Conservation (phyloP, 176 grass and related monocot genomes). For the Cenchrus fungigraminus region DNA sequence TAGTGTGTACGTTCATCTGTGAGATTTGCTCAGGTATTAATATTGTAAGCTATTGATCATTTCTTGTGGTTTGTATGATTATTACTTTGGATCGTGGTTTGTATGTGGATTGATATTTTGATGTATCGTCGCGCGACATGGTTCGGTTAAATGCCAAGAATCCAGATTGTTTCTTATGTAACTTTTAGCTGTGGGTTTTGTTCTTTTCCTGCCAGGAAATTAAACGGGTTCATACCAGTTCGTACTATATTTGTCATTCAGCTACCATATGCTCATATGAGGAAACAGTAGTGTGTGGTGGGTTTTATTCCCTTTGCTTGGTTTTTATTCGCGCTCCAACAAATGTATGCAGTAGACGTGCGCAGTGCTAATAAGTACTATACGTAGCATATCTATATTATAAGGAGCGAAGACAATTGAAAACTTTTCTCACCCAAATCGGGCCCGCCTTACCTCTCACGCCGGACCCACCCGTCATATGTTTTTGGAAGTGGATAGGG, state of each 20-base stretch:
- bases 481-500: too few relatives aligned
- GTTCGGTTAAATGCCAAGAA: conserved; percentile 41
- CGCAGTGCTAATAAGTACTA: neutral
- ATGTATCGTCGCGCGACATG: neutral
- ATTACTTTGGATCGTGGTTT: neutral
- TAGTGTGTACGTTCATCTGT: neutral
- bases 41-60: conserved; percentile 10
- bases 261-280: conserved; percentile 34
- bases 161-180: conserved; percentile 30
- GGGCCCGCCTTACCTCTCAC: too few relatives aligned
- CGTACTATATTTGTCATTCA: conserved; percentile 12
- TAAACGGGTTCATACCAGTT: conserved; percentile 31
- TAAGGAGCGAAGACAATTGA: too few relatives aligned
- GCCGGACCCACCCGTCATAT: too few relatives aligned
- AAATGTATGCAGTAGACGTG: neutral
- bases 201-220: conserved; percentile 33
- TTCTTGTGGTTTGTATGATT: conserved; percentile 9
- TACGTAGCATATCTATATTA: neutral
- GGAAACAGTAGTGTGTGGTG: conserved; percentile 6
- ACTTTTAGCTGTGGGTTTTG: conserved; percentile 46
- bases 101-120: conserved; percentile 6
- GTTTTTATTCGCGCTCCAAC: neutral
- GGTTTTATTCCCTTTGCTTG: conserved; percentile 47
- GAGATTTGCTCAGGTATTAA: conserved; percentile 3
- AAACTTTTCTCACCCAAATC: too few relatives aligned